A percentile compares a stretch with the other conserved stretches of the same genome.
phyloP scores from a whole-genome alignment of 805 yeast species.

The Nakazawaea holstii region DNA sequence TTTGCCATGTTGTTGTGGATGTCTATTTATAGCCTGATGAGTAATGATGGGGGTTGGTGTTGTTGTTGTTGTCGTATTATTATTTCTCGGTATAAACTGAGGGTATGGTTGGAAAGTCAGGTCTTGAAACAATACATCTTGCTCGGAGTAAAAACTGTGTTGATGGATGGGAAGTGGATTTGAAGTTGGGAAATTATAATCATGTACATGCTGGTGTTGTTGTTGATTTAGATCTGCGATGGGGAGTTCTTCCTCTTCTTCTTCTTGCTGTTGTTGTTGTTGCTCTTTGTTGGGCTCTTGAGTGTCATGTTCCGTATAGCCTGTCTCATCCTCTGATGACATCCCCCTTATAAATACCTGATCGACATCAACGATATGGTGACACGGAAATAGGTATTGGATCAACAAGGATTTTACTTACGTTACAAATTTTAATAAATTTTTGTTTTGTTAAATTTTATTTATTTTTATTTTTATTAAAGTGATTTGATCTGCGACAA shows the following conservation, averaged over 20 bases:
- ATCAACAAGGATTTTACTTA: no score
- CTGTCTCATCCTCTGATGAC: constrained; percentile 7
- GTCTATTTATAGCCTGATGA: neutral
- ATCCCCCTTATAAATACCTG: neutral
- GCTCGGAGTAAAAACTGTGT: neutral
- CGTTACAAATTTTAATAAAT: no score
- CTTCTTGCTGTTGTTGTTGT: neutral
- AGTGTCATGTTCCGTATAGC: neutral
- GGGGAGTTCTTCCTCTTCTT: neutral
- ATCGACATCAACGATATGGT: neutral
- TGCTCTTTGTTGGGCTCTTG: neutral
- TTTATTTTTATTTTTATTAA: no score
- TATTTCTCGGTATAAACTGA: neutral
- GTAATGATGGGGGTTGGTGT: neutral
- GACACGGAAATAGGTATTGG: no score
- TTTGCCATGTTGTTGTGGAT: neutral
- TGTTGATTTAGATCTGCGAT: neutral
- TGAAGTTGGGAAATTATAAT: neutral
- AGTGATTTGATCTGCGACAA: no score
- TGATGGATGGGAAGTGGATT: neutral
- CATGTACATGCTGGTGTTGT: neutral
- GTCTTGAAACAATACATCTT: neutral
- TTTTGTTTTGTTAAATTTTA: no score
- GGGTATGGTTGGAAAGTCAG: neutral
- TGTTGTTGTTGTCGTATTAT: neutral